Percentiles rank a stretch among this genome's conserved stretches.
phyloP scores from a whole-genome alignment of 169 alveolate species.

The Plasmodium gonderi region DNA sequence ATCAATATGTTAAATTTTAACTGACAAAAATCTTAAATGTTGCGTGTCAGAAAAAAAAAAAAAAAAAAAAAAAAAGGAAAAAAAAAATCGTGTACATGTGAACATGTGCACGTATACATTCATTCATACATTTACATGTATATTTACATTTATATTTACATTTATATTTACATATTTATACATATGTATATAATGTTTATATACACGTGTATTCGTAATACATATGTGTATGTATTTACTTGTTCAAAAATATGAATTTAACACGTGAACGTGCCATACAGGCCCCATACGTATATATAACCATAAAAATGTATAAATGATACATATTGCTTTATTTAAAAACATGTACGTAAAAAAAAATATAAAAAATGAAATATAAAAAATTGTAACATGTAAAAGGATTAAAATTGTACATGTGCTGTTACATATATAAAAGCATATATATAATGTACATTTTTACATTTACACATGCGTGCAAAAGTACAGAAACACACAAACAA shows the following conservation, averaged over 20 bases:
- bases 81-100: background rate
- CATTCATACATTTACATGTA: background rate
- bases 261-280: no score
- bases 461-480: no score
- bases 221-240: background rate
- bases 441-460: background rate
- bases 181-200: slow-evolving; percentile 5
- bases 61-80: slow-evolving; percentile 12
- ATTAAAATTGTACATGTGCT: background rate
- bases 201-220: background rate
- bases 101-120: background rate
- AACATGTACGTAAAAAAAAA: background rate
- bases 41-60: slow-evolving; percentile 57
- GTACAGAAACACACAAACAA: no score
- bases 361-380: background rate
- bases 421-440: background rate
- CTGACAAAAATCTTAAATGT: slow-evolving; percentile 3
- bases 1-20: slow-evolving; percentile 23
- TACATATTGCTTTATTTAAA: background rate
- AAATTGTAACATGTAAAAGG: background rate
- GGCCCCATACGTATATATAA: background rate
- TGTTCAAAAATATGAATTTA: background rate
- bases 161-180: background rate
- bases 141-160: slow-evolving; percentile 3
- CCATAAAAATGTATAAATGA: background rate